Evolutionary conservation across 176 grass and related monocot species (phyloP).

Genomic region (Carex kokanica): DNA sequence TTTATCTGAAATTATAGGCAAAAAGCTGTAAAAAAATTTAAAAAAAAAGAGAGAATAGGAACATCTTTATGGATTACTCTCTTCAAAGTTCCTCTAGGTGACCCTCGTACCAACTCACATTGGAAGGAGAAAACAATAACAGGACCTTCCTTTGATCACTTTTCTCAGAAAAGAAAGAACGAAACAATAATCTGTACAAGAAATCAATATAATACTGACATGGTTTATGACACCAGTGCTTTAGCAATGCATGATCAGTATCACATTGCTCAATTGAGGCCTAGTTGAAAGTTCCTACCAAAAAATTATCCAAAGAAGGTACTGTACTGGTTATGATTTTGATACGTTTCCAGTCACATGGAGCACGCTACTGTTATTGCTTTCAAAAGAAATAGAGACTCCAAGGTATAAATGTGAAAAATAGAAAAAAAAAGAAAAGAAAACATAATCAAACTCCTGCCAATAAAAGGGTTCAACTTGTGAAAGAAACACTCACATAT

Average conservation of each 20-base stretch:
- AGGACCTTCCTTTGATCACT: background rate
- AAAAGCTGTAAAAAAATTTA: background rate
- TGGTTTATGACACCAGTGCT: background rate
- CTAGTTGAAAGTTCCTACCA: background rate
- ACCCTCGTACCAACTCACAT: background rate
- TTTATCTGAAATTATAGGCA: constrained; percentile 60
- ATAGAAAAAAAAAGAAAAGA: background rate
- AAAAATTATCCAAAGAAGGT: background rate
- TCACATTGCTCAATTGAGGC: background rate
- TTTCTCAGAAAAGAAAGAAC: background rate
- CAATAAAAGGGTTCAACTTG: background rate
- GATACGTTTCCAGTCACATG: background rate
- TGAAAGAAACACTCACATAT: background rate
- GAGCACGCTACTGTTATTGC: background rate
- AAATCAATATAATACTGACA: background rate
- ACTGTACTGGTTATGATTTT: background rate
- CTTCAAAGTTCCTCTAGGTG: background rate
- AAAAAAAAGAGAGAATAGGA: background rate
- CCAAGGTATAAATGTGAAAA: background rate
- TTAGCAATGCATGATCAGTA: background rate
- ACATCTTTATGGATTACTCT: background rate
- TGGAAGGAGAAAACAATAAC: background rate
- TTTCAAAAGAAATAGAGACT: background rate
- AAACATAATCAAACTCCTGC: background rate
- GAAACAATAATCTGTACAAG: background rate